Evolutionary conservation across 352 stramenopile species (phyloP).

Genomic region (Ophiocytium majus): DNA sequence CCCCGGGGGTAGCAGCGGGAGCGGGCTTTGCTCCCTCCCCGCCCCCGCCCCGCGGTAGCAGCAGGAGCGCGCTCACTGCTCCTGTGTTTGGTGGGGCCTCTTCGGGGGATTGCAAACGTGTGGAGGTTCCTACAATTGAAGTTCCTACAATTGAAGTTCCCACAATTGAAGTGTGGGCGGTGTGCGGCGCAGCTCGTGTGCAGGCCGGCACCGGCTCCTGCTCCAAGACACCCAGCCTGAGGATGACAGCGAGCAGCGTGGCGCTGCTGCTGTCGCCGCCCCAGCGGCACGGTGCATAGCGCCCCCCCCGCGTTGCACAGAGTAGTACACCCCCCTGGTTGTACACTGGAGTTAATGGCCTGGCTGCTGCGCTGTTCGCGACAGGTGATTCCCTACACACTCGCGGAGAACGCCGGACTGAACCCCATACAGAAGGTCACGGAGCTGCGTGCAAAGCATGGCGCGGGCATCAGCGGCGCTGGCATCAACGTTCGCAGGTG

Average conservation of each 20-base stretch:
- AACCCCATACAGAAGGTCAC: slow-evolving; percentile 98
- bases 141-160: too few species aligned
- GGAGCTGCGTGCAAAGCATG: slow-evolving; percentile 85
- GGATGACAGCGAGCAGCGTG: not conserved
- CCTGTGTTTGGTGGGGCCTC: too few species aligned
- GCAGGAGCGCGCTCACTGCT: too few species aligned
- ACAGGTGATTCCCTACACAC: slow-evolving; percentile 97
- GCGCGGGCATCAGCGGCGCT: slow-evolving; percentile 81
- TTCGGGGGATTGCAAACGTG: too few species aligned
- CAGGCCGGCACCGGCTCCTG: not conserved
- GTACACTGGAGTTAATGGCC: slow-evolving; percentile 24
- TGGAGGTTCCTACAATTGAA: too few species aligned
- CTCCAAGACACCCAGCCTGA: not conserved
- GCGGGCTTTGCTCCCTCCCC: too few species aligned
- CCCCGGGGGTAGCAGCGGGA: too few species aligned
- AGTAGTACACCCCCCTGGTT: too few species aligned
- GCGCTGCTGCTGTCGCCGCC: not conserved
- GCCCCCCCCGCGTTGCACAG: too few species aligned
- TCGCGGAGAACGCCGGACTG: slow-evolving; percentile 98
- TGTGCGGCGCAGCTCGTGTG: not conserved
- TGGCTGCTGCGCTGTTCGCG: slow-evolving; percentile 63
- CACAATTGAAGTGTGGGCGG: too few species aligned
- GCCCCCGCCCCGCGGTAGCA: too few species aligned
- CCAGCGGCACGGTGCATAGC: too few species aligned
- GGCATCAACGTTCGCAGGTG: slow-evolving; percentile 90